A percentile compares a stretch with the other conserved stretches of the same genome.
Evolutionary conservation across 805 yeast species (phyloP).

Genomic region (Candida pseudofarinosa): DNA sequence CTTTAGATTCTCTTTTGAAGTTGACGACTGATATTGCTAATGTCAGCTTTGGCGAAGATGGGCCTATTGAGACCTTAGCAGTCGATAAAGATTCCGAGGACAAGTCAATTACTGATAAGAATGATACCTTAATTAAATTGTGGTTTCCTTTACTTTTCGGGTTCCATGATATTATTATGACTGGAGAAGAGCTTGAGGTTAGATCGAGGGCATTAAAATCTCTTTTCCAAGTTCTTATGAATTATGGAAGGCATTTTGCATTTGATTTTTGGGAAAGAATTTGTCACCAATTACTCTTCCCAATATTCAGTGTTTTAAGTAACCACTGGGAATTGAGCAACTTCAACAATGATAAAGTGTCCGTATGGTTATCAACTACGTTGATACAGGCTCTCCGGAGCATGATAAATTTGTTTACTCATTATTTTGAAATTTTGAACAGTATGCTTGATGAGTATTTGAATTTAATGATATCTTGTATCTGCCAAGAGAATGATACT

Average conservation of each 20-base stretch:
- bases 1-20: constrained; percentile 68
- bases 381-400: constrained; percentile 91
- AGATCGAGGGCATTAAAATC: constrained; percentile 82
- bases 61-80: constrained; percentile 9
- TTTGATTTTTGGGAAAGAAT: constrained; percentile 77
- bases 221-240: constrained; percentile 75
- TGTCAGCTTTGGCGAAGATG: constrained; percentile 25
- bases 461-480: constrained; percentile 75
- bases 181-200: constrained; percentile 90
- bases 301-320: constrained; percentile 79
- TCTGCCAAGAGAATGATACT: constrained; percentile 95
- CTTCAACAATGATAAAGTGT: constrained; percentile 74
- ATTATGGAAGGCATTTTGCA: constrained; percentile 74
- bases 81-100: constrained; percentile 12
- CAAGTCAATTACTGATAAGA: constrained; percentile 12
- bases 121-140: constrained; percentile 46
- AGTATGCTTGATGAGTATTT: constrained; percentile 75
- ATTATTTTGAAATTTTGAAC: constrained; percentile 74
- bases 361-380: constrained; percentile 96
- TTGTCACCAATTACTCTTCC: constrained; percentile 77
- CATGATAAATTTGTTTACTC: constrained; percentile 77
- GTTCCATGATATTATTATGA: constrained; percentile 86
- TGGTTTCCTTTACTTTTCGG: constrained; percentile 89
- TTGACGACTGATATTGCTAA: constrained; percentile 59
- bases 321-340: constrained; percentile 70